Percentiles rank a stretch among this genome's conserved stretches.
These are phyloP conservation scores for Mitragyna speciosa DNA, from an alignment of 257 asterid species.

Conservation along the genomic window DNA sequence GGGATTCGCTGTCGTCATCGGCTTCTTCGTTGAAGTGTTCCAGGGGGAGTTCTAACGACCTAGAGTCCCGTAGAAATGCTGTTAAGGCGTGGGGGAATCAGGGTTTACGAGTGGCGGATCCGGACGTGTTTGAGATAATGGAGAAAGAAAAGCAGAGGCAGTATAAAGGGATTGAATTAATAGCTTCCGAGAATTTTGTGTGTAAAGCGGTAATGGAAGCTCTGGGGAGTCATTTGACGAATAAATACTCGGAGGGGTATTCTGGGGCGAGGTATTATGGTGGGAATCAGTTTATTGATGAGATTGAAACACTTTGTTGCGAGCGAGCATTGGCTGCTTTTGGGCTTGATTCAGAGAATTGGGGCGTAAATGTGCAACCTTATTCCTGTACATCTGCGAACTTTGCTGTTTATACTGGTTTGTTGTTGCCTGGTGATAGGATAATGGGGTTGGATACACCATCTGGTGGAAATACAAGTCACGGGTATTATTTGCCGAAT, in stretches of 20 bases:
- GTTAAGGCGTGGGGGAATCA: constrained; percentile 89
- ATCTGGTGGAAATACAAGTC: constrained; percentile 95
- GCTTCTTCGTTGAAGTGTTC: constrained; percentile 33
- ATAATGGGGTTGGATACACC: constrained; percentile 95
- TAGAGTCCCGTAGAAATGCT: constrained; percentile 50
- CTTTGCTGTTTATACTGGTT: constrained; percentile 83
- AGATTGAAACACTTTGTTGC: constrained; percentile 71
- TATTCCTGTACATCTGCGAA: constrained; percentile 87
- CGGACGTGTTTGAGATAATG: constrained; percentile 61
- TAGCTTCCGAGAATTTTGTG: constrained; percentile 86
- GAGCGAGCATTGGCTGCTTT: constrained; percentile 80
- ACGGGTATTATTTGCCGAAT: constrained; percentile 90
- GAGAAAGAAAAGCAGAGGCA: constrained; percentile 88
- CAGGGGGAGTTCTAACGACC: constrained; percentile 37
- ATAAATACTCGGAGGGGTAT: constrained; percentile 83
- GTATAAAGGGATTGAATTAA: constrained; percentile 73
- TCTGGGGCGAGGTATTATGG: constrained; percentile 83
- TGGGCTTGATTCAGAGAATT: constrained; percentile 60
- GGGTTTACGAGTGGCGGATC: constrained; percentile 62
- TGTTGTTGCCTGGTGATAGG: constrained; percentile 85
- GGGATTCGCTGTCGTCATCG: constrained; percentile 25
- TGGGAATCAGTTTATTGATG: constrained; percentile 81
- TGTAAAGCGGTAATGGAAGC: constrained; percentile 87
- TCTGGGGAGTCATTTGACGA: constrained; percentile 81
- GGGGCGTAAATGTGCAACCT: constrained; percentile 97